Percentiles rank a stretch among this genome's conserved stretches.
Evolutionary conservation across 2,329 filamentous ascomycete species (phyloP).

Genomic region (Aspergillus sp.): DNA sequence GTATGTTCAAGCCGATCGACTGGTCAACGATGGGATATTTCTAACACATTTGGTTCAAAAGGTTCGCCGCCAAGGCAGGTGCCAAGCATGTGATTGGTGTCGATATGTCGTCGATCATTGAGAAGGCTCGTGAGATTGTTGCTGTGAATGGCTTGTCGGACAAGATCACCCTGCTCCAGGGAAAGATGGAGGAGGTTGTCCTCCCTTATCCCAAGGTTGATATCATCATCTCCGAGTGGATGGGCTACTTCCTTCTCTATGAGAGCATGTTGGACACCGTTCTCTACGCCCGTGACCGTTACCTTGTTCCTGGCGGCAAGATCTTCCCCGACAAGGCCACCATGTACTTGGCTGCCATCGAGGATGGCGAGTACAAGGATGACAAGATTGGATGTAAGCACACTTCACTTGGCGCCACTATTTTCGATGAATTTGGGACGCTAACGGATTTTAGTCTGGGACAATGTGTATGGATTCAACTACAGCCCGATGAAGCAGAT

Average conservation of each 20-base stretch:
- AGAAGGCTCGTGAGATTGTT: slow-evolving; percentile 96
- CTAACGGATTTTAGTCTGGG: slow-evolving; percentile 73
- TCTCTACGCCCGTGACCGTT: slow-evolving; percentile 91
- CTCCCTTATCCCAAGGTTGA: slow-evolving; percentile 94
- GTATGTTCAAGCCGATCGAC: slow-evolving; percentile 52
- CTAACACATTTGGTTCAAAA: slow-evolving; percentile 43
- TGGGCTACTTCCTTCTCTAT: slow-evolving; percentile 99
- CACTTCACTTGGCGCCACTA: not conserved
- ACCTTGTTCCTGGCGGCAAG: slow-evolving; percentile 80
- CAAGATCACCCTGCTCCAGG: slow-evolving; percentile 96
- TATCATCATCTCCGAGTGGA: slow-evolving; percentile 99
- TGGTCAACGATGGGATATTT: slow-evolving; percentile 14
- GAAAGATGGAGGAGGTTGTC: slow-evolving; percentile 99
- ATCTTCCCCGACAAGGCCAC: slow-evolving; percentile 99
- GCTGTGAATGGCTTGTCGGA: slow-evolving; percentile 85
- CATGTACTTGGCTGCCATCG: slow-evolving; percentile 94
- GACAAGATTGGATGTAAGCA: slow-evolving; percentile 97
- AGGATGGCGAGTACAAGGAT: slow-evolving; percentile 99
- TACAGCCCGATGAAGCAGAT: slow-evolving; percentile 92
- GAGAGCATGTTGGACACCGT: slow-evolving; percentile 99
- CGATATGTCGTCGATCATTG: slow-evolving; percentile 99
- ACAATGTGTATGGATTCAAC: slow-evolving; percentile 98
- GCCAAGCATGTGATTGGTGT: slow-evolving; percentile 99
- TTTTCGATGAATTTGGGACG: not conserved
- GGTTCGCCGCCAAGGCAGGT: slow-evolving; percentile 95